phyloP scores from a whole-genome alignment of 306 rosid species.

The Vicia villosa region DNA sequence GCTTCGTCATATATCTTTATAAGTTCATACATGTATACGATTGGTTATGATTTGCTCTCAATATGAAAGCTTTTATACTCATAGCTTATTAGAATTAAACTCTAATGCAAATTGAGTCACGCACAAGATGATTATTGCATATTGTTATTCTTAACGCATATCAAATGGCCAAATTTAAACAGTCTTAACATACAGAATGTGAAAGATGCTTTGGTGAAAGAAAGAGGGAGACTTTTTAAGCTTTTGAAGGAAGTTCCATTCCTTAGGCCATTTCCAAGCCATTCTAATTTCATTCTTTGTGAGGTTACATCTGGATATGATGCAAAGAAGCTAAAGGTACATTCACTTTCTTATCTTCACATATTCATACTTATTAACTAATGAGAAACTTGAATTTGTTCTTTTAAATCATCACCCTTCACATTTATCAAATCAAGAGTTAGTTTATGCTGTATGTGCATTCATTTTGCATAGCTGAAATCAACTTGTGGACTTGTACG shows the following conservation, averaged over 20 bases:
- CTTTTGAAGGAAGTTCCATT: conserved; percentile 75
- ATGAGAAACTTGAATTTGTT: neutral
- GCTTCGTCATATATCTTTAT: neutral
- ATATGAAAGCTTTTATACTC: neutral
- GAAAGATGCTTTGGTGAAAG: conserved; percentile 76
- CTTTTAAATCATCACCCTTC: neutral
- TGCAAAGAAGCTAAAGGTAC: conserved; percentile 91
- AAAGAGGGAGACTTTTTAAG: conserved; percentile 73
- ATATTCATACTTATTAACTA: neutral
- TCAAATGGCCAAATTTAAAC: conserved; percentile 38
- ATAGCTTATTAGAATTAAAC: neutral
- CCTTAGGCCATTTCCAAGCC: conserved; percentile 81
- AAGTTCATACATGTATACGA: neutral
- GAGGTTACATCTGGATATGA: conserved; percentile 80
- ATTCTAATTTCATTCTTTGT: conserved; percentile 93
- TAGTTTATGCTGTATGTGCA: neutral
- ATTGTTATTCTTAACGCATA: conserved; percentile 2
- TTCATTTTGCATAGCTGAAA: neutral
- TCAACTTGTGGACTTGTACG: neutral
- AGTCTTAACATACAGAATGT: conserved; percentile 62
- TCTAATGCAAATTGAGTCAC: neutral
- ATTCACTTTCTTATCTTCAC: conserved; percentile 18
- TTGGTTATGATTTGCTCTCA: neutral
- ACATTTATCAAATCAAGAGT: neutral
- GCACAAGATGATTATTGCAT: neutral